Percentiles rank a stretch among this genome's conserved stretches.
Evolutionary conservation across 768 basidiomycete genomes (phyloP).

Genomic region (Trametes villosa): DNA sequence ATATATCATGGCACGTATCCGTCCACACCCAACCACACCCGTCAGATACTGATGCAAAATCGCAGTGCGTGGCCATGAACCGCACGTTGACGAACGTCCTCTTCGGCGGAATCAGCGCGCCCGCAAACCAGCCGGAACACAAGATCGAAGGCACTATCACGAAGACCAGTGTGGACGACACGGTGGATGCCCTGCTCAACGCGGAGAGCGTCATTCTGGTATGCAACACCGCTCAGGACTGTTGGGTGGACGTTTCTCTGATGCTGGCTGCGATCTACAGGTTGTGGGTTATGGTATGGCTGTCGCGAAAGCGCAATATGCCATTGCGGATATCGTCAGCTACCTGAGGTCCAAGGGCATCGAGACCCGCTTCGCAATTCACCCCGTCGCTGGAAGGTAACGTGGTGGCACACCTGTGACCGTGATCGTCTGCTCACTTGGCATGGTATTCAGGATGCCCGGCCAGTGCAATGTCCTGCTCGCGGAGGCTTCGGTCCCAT

Average conservation of each 20-base stretch:
- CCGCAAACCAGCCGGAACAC: constrained; percentile 53
- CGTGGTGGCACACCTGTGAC: not conserved
- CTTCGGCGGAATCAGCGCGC: constrained; percentile 80
- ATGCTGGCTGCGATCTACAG: constrained; percentile 36
- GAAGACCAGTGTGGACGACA: constrained; percentile 79
- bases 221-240: constrained; percentile 17
- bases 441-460: constrained; percentile 64
- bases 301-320: constrained; percentile 87
- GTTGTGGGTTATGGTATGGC: constrained; percentile 92
- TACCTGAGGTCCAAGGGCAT: constrained; percentile 74
- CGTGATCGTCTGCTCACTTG: not conserved
- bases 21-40: not conserved
- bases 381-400: constrained; percentile 79
- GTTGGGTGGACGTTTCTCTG: not conserved
- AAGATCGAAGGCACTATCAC: constrained; percentile 87
- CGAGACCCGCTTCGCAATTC: constrained; percentile 85
- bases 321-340: constrained; percentile 71
- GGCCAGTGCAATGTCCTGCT: constrained; percentile 92
- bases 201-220: constrained; percentile 86
- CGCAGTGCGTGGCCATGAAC: constrained; percentile 91
- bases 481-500: constrained; percentile 89
- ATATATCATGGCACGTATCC: constrained; percentile 79
- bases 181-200: constrained; percentile 75
- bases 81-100: constrained; percentile 83
- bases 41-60: constrained; percentile 11